Percentiles rank a stretch among this genome's conserved stretches.
These are phyloP conservation scores for Scedosporium dehoogii DNA, from an alignment of 2,329 filamentous ascomycete species.

Conservation along the genomic window DNA sequence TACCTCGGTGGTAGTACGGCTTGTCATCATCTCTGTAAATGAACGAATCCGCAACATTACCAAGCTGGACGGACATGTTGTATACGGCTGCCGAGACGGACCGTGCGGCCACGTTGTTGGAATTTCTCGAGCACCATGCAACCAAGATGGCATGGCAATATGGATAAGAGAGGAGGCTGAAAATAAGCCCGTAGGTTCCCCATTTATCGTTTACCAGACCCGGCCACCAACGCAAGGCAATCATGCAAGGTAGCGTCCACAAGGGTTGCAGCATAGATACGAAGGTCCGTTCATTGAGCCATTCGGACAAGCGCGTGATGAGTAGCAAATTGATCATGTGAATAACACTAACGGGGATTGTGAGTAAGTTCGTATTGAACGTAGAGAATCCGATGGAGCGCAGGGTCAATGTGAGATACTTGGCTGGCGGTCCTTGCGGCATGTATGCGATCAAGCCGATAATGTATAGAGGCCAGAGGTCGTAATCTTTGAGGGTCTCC, in stretches of 20 bases:
- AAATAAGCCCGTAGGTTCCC: constrained; percentile 23
- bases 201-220: constrained; percentile 17
- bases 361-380: constrained; percentile 46
- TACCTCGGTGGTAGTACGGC: constrained; percentile 28
- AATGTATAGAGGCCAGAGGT: constrained; percentile 46
- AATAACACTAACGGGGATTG: constrained; percentile 33
- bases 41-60: constrained; percentile 21
- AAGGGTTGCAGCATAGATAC: constrained; percentile 33
- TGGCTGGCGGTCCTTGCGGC: background rate
- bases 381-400: constrained; percentile 37
- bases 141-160: constrained; percentile 37
- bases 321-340: constrained; percentile 29
- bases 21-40: constrained; percentile 33
- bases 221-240: constrained; percentile 29
- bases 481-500: constrained; percentile 39
- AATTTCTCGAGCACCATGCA: constrained; percentile 46
- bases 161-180: constrained; percentile 22
- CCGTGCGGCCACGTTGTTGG: constrained; percentile 46
- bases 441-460: constrained; percentile 33
- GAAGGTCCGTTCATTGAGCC: constrained; percentile 29
- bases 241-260: constrained; percentile 44
- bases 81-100: constrained; percentile 49
- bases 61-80: constrained; percentile 32
- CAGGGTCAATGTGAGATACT: constrained; percentile 40
- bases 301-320: constrained; percentile 35